phyloP scores from a whole-genome alignment of 179 eudicot species.

The Camellia oleifera region DNA sequence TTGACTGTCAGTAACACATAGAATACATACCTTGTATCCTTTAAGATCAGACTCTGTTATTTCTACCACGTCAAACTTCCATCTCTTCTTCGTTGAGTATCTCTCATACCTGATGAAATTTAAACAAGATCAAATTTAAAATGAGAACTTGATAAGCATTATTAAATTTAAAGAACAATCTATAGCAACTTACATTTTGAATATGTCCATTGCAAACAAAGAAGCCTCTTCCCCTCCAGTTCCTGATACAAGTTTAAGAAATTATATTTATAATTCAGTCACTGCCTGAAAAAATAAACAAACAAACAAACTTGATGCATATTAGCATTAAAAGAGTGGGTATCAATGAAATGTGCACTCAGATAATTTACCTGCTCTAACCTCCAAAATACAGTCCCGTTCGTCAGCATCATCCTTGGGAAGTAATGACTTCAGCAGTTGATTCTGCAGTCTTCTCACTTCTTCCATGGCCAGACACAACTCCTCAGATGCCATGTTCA shows the following conservation, averaged over 20 bases:
- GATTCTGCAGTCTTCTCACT: constrained; percentile 57
- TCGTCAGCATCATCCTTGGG: constrained; percentile 96
- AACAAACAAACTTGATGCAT: not conserved
- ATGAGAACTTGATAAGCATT: not conserved
- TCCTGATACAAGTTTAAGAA: constrained; percentile 45
- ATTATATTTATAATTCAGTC: not conserved
- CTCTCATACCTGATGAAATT: constrained; percentile 76
- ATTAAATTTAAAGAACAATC: not conserved
- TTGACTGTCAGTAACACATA: constrained; percentile 9
- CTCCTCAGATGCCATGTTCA: constrained; percentile 73
- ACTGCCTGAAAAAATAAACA: not conserved
- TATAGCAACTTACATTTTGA: constrained; percentile 63
- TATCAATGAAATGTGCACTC: not conserved
- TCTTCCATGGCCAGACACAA: constrained; percentile 51
- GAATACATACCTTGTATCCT: constrained; percentile 67
- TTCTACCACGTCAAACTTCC: constrained; percentile 83
- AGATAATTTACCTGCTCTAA: constrained; percentile 67
- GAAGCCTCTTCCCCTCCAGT: constrained; percentile 98
- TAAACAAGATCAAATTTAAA: not conserved
- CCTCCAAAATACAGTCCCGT: constrained; percentile 89
- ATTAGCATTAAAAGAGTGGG: not conserved
- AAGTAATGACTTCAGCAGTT: constrained; percentile 64
- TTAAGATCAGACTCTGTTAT: constrained; percentile 66
- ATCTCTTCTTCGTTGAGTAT: constrained; percentile 66
- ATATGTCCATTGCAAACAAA: constrained; percentile 90